Conservation (phyloP, 1,139 yeast species). For the Pichia sp. region DNA sequence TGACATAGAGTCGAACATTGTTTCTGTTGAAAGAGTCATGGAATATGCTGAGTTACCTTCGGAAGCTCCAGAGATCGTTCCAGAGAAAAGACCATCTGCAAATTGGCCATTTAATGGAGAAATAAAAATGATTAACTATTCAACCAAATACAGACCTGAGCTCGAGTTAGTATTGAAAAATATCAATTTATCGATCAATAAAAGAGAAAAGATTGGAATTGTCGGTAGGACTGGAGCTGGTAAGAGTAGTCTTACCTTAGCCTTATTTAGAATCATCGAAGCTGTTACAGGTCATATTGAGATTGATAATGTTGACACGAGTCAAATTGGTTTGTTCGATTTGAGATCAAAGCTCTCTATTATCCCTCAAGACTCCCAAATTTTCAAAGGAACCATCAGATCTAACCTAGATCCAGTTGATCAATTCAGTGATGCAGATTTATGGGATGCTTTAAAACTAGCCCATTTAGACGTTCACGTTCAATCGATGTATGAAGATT, state of each 20-base stretch:
- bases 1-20: conserved; percentile 94
- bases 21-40: conserved; percentile 88
- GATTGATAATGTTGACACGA: conserved; percentile 67
- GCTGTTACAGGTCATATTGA: conserved; percentile 63
- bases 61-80: conserved; percentile 78
- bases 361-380: conserved; percentile 96
- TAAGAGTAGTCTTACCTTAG: conserved; percentile 83
- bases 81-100: conserved; percentile 57
- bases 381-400: conserved; percentile 84
- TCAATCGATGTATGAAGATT: conserved; percentile 40
- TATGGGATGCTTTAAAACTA: conserved; percentile 81
- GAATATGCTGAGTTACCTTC: conserved; percentile 70
- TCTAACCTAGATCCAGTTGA: conserved; percentile 84
- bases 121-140: conserved; percentile 64
- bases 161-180: conserved; percentile 73
- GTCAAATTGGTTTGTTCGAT: conserved; percentile 70
- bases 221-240: conserved; percentile 98
- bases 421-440: conserved; percentile 59
- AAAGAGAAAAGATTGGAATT: conserved; percentile 86
- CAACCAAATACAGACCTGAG: conserved; percentile 80
- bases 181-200: conserved; percentile 58
- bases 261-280: conserved; percentile 85
- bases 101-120: conserved; percentile 79
- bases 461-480: conserved; percentile 81
- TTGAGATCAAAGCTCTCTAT: conserved; percentile 80